Conservation (phyloP, 192 early-diverging fungal species). For the Gonapodya sp. region DNA sequence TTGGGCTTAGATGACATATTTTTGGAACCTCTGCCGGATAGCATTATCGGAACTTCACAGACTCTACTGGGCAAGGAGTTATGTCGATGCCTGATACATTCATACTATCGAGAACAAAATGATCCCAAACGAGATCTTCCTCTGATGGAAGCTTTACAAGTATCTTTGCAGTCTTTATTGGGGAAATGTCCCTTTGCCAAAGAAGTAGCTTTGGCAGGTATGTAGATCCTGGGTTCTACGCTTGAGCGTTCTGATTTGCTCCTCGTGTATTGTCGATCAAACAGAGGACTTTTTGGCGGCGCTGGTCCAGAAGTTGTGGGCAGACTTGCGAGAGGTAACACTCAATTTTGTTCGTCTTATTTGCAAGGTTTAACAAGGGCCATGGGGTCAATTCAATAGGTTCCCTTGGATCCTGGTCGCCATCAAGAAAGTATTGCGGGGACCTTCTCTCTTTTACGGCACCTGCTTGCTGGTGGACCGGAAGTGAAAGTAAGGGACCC, state of each 20-base stretch:
- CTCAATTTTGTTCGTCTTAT: background rate
- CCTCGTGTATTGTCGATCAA: background rate
- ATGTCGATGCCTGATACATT: slow-evolving; percentile 11
- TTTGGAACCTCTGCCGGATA: background rate
- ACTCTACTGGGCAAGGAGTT: slow-evolving; percentile 14
- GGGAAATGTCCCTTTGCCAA: slow-evolving; percentile 22
- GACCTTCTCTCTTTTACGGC: slow-evolving; percentile 18
- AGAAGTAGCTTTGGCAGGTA: slow-evolving; percentile 14
- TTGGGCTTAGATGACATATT: slow-evolving; percentile 20
- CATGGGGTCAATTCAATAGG: too few species aligned
- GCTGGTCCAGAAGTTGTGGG: background rate
- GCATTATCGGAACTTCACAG: background rate
- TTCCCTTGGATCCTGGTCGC: background rate
- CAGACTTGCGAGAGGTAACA: background rate
- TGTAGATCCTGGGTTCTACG: slow-evolving; percentile 8
- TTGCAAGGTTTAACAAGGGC: too few species aligned
- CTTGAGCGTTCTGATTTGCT: background rate
- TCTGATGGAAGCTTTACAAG: slow-evolving; percentile 19
- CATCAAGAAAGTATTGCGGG: background rate
- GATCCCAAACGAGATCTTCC: slow-evolving; percentile 13
- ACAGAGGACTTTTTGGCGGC: background rate
- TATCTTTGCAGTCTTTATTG: slow-evolving; percentile 22
- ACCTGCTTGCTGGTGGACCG: slow-evolving; percentile 19
- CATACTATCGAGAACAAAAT: background rate
- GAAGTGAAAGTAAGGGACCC: slow-evolving; percentile 20